These are phyloP conservation scores for Phytophthora cactorum DNA, from an alignment of 352 stramenopile species.

Conservation along the genomic window DNA sequence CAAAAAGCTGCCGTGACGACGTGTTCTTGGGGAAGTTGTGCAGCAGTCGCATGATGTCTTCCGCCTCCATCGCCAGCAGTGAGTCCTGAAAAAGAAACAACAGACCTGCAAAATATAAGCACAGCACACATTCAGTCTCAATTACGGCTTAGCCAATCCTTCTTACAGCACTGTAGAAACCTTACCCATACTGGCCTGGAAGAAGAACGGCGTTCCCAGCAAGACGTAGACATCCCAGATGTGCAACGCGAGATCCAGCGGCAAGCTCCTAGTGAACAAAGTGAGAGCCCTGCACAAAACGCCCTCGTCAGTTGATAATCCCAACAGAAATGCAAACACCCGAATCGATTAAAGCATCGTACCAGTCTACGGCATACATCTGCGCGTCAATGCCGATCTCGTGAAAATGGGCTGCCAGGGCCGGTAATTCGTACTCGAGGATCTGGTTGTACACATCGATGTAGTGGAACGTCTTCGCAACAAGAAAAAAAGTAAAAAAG, in stretches of 20 bases:
- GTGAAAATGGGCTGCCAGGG: constrained; percentile 69
- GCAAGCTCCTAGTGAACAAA: constrained; percentile 79
- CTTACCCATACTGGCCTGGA: constrained; percentile 86
- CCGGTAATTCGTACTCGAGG: constrained; percentile 79
- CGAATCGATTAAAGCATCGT: constrained; percentile 14
- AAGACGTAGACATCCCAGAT: constrained; percentile 88
- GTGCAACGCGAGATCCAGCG: constrained; percentile 73
- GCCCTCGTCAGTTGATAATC: background rate
- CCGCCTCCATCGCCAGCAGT: constrained; percentile 73
- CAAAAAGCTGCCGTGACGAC: constrained; percentile 66
- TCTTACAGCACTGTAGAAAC: background rate
- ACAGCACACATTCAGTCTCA: constrained; percentile 13
- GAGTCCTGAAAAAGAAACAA: constrained; percentile 74
- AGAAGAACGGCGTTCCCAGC: constrained; percentile 85
- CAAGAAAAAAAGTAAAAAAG: constrained; percentile 8
- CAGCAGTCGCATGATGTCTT: constrained; percentile 81
- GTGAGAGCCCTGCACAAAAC: constrained; percentile 66
- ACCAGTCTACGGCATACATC: constrained; percentile 90
- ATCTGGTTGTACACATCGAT: constrained; percentile 81
- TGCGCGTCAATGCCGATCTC: constrained; percentile 78
- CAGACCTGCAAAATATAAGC: constrained; percentile 46
- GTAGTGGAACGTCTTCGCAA: constrained; percentile 84
- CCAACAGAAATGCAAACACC: background rate
- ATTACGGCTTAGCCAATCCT: background rate
- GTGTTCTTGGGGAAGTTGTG: constrained; percentile 77